Conservation (phyloP, 2,329 filamentous ascomycete species). For the Akanthomyces uredinophilus region DNA sequence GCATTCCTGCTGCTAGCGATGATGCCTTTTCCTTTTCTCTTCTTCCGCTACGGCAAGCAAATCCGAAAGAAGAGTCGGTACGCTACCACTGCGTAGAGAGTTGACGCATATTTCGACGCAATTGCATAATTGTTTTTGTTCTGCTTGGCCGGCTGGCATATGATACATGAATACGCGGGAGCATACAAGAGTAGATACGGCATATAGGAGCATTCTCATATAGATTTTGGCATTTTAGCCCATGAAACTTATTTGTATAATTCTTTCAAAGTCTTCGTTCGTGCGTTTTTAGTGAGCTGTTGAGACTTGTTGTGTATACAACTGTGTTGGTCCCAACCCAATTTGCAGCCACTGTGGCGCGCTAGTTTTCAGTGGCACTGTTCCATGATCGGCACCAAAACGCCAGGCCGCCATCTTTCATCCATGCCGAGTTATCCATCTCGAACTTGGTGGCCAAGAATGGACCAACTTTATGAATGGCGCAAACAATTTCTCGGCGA, state of each 20-base stretch:
- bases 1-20: slow-evolving; percentile 57
- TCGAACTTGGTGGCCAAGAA: background rate
- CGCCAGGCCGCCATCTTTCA: background rate
- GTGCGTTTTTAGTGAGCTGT: too few relatives aligned
- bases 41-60: slow-evolving; percentile 55
- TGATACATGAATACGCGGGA: background rate
- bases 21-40: slow-evolving; percentile 60
- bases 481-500: background rate
- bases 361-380: background rate
- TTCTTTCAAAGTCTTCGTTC: background rate
- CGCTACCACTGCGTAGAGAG: slow-evolving; percentile 27
- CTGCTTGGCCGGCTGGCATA: background rate
- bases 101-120: background rate
- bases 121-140: background rate
- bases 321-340: background rate
- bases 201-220: background rate
- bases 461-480: background rate
- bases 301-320: too few relatives aligned
- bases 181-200: background rate
- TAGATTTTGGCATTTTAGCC: background rate
- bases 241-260: background rate
- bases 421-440: background rate
- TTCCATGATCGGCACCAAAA: background rate
- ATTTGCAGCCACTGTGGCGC: background rate
- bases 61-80: slow-evolving; percentile 52